Base-by-base conservation (phyloP, 2,329 filamentous ascomycete species). In the Oidium heveae region DNA sequence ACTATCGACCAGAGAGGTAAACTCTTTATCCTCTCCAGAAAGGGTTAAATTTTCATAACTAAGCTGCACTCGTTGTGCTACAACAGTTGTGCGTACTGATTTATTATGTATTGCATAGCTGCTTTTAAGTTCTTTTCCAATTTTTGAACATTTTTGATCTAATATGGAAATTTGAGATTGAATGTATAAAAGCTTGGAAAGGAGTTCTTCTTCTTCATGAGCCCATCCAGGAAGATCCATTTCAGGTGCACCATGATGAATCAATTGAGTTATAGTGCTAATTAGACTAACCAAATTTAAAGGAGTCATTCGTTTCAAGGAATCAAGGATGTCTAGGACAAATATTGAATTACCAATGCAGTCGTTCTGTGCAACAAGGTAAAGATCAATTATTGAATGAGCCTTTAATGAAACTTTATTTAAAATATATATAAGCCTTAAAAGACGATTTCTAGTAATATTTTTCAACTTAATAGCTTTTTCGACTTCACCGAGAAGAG, bases 51-150 rank as follows among this genome's bases (percentile, higher is more conserved):
- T 80, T 64, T 87, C 80, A 58, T 79, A 82, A 67, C 82, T 86
- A 43, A 91, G 72, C 62, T 87, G 80, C 18, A 91, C 84, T 63
- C 84, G 84, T 63, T 89, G 84, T 16, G 84, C 84, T 53, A 89
- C 78, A 34, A 89, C 77, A 0, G 85, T 89, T 1, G 84, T 86
- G 47, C 86, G 74, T 43, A 86, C 68, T 46, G 82, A 78, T 59
- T 78, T 80, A 67, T 75, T 76, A 58, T 82, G 80, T 12, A 82
- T 74, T 60, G 81, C 81, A 65, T 91, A 84, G 64, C 81, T 82
- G 67, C 81, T 93, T 58, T 80, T 79, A 33, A 93, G 72, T 4
- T 71, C 67, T 39, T 69, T 70, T 10, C 71, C 68, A 4, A 69
- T 63, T 47, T 69, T 66, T 49, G 71, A 64, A 16, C 75, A 70